Base-by-base conservation (phyloP, 139 green algal genomes). In the Picochlorum sp. region DNA sequence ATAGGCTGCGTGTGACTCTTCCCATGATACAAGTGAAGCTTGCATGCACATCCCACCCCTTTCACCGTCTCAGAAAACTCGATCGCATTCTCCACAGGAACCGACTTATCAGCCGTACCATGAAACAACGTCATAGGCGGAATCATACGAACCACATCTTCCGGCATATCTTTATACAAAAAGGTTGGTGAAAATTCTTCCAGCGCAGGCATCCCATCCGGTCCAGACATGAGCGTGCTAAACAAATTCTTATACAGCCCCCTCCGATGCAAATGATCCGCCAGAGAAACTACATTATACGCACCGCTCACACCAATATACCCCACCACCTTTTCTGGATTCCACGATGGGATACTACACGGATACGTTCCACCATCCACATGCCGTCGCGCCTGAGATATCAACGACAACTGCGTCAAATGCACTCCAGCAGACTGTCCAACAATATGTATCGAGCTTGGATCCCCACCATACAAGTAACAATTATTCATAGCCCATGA, bases 351-450 rank as follows among this genome's bases (percentile, higher is more conserved):
- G 4, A 23, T 34, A 0, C 60, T 66, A 13, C 77, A 75, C 26
- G 75, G 21, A 45, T 21, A 49, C 14, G 20, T n/a, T 15, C n/a
- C 45, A 45, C 13, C 30, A 28, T 49, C 58, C 37, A 30, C 52
- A 8, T 41, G 26, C 37, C 13, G n/a, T 34, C 60, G 57, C 14
- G 41, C 84, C 80, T 96, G 90, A 15, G 69, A 63, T 1, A 97
- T 52, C 0, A 96, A 66, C 2, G 85, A 78, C 37, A 95, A 64
- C 6, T 78, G 67, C 1, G 72, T 75, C 49, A 97, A 82, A 65
- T 97, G 91, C 1, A 79, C 90, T 0, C 91, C 91, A 14, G 89
- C 91, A 4, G 77, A 90, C 77, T 97, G 91, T 0, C 91, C 91
- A 38, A 92, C 82, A 3, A 97, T 56, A 31, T 81, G 83, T 24